phyloP scores from a whole-genome alignment of 768 basidiomycete genomes.

The Tephrocybe rancida region DNA sequence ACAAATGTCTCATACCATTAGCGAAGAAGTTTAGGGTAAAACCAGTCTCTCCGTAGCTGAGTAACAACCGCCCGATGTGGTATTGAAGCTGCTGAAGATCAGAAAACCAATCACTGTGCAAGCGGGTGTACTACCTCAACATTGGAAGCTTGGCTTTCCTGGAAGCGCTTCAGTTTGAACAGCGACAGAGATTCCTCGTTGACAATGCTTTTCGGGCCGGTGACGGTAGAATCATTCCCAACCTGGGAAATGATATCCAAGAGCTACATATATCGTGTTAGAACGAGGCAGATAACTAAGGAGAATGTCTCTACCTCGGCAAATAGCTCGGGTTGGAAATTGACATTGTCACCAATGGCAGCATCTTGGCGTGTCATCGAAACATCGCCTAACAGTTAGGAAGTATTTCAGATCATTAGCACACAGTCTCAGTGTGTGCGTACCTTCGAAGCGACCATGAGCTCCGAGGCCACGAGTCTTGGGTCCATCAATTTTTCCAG shows the following conservation, averaged over 20 bases:
- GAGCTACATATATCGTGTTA: background rate
- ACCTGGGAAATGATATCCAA: slow-evolving; percentile 9
- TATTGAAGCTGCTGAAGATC: slow-evolving; percentile 13
- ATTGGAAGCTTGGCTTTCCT: slow-evolving; percentile 10
- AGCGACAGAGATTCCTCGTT: slow-evolving; percentile 7
- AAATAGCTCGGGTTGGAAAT: slow-evolving; percentile 12
- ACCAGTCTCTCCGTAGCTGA: slow-evolving; percentile 17
- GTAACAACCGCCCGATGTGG: slow-evolving; percentile 13
- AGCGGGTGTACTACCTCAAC: slow-evolving; percentile 1
- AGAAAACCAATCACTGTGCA: background rate
- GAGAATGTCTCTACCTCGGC: background rate
- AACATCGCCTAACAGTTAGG: slow-evolving; percentile 10
- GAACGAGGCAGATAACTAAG: background rate
- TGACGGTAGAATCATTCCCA: slow-evolving; percentile 16
- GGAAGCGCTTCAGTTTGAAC: slow-evolving; percentile 16
- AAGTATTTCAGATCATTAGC: background rate
- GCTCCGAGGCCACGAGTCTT: slow-evolving; percentile 14
- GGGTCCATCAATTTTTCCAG: slow-evolving; percentile 13
- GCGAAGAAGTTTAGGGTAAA: slow-evolving; percentile 19
- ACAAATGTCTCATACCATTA: slow-evolving; percentile 9
- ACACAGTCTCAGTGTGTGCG: background rate
- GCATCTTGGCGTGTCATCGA: slow-evolving; percentile 18
- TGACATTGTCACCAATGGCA: slow-evolving; percentile 14
- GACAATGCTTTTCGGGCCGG: slow-evolving; percentile 16
- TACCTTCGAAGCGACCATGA: slow-evolving; percentile 17